These are phyloP conservation scores for Xerocomus potaroensis DNA, from an alignment of 768 basidiomycete species.

Conservation along the genomic window DNA sequence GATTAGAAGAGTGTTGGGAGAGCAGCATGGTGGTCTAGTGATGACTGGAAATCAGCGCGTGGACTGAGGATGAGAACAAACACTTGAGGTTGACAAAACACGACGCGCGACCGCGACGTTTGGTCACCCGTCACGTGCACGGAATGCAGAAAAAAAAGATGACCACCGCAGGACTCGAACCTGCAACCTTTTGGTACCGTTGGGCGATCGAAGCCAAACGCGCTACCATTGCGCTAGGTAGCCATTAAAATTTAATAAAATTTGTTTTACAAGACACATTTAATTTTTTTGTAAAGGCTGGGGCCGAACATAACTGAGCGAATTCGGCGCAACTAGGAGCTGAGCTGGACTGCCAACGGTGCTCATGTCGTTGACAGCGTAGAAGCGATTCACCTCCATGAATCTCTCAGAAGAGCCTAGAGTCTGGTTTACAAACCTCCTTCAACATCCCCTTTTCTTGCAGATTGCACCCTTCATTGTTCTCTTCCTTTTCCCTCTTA, in stretches of 20 bases:
- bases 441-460: slow-evolving; percentile 39
- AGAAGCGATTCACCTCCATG: slow-evolving; percentile 36
- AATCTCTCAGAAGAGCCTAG: slow-evolving; percentile 39
- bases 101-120: too few species aligned
- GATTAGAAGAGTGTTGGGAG: slow-evolving; percentile 73
- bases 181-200: slow-evolving; percentile 90
- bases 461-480: slow-evolving; percentile 57
- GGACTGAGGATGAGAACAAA: too few species aligned
- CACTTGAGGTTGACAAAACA: too few species aligned
- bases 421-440: slow-evolving; percentile 37
- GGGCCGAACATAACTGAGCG: slow-evolving; percentile 18
- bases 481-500: slow-evolving; percentile 42
- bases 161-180: slow-evolving; percentile 95
- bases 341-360: slow-evolving; percentile 13
- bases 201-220: slow-evolving; percentile 86
- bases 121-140: slow-evolving; percentile 26
- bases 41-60: too few species aligned
- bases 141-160: slow-evolving; percentile 27
- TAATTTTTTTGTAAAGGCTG: background rate
- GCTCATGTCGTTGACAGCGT: slow-evolving; percentile 29
- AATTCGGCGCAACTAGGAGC: slow-evolving; percentile 15
- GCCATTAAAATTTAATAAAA: slow-evolving; percentile 32
- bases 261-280: background rate
- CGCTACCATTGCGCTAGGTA: slow-evolving; percentile 94
- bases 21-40: slow-evolving; percentile 39